phyloP scores from a whole-genome alignment of 2,329 filamentous ascomycete species.

The Aureobasidium subglaciale region DNA sequence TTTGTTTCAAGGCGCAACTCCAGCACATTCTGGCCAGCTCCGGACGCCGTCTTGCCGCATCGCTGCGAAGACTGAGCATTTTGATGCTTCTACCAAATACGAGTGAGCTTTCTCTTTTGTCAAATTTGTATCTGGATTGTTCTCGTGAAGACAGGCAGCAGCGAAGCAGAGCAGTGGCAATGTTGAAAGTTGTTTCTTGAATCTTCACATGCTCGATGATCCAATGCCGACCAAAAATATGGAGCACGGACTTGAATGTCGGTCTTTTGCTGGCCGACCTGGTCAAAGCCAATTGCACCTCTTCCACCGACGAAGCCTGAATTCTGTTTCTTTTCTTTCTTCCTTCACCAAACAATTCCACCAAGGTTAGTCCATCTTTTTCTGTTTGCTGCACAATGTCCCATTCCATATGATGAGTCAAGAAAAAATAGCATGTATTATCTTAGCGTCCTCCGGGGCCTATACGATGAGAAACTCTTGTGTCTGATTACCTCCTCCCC shows the following conservation, averaged over 20 bases:
- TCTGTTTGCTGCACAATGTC: constrained; percentile 17
- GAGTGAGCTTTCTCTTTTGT: too few species aligned
- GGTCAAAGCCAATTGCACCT: too few species aligned
- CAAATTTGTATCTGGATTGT: too few species aligned
- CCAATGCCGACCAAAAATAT: neutral
- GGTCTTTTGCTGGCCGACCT: too few species aligned
- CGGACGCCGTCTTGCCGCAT: neutral
- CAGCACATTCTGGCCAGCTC: constrained; percentile 16
- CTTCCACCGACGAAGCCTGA: neutral
- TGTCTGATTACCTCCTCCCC: constrained; percentile 4
- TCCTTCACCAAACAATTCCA: neutral
- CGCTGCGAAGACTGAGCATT: constrained; percentile 12
- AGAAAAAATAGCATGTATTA: constrained; percentile 41
- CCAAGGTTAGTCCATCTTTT: neutral
- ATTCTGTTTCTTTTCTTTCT: neutral
- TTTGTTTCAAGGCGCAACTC: constrained; percentile 17
- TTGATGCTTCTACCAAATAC: too few species aligned
- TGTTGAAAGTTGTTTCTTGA: neutral
- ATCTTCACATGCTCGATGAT: constrained; percentile 7
- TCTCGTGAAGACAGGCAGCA: neutral
- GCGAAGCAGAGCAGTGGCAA: neutral
- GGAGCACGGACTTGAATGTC: neutral
- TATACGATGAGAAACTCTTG: constrained; percentile 5
- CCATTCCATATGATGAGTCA: constrained; percentile 26
- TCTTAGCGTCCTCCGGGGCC: constrained; percentile 30